Evolutionary conservation across 2,329 filamentous ascomycete genomes (phyloP), one percentile per base, ranked within the genome.

Genomic region (Tolypocladium tundrense): DNA sequence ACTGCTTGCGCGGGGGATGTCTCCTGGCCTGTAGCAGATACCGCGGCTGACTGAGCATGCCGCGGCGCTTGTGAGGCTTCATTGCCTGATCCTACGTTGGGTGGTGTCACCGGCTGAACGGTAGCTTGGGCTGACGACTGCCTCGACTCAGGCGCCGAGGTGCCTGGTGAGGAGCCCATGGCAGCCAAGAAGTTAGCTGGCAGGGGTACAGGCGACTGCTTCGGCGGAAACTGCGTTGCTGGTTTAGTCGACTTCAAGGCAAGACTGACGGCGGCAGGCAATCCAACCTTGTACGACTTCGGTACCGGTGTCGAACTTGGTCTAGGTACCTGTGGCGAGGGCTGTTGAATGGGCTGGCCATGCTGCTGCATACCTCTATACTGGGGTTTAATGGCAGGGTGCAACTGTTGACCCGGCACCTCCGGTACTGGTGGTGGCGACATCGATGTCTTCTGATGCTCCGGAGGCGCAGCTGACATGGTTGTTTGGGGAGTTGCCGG

Each of bases 171-270:
- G 11, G 71, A 70, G 54, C 64, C 68, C 65, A 75, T 74, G 10
- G 73, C 72, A n/a, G 74, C 73, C 53, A 75, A 62, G 55, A 75
- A 75, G 57, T 75, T 74, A 6, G 75, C 71, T 1, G 75, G 75
- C 11, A 78, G 62, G 13, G 75, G 75, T 6, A 78, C 75, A 3
- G 75, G 75, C 1, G 75, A 76, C 57, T 77, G 67, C 62, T 76
- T 77, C 16, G 69, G 62, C 27, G 73, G 73, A 60, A 69, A 63
- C 69, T 69, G 62, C 50, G 63, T 63, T 57, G 61, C 62, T 62
- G 64, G 62, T 60, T 72, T 69, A 65, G 66, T 67, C 62, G 65
- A 65, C 55, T 64, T 64, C 54, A 59, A 57, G 57, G 62, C 62
- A 58, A 63, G 48, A 57, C 64, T 59, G 60, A 63, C 53, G 54